A percentile compares a stretch with the other conserved stretches of the same genome.
Conservation (phyloP, 1,284 basidiomycete genomes). For the Heterobasidion occidentale region DNA sequence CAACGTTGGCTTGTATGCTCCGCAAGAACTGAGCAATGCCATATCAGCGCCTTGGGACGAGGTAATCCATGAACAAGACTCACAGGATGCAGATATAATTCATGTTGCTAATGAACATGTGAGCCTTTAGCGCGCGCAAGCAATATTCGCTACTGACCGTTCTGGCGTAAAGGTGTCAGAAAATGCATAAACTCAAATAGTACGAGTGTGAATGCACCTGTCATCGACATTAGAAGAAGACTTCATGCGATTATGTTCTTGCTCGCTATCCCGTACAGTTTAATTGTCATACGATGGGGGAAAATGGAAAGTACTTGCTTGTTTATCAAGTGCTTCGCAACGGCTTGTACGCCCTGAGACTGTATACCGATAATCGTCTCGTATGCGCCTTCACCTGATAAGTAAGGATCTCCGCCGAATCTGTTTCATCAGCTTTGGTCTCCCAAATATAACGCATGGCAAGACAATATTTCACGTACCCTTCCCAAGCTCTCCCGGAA, state of each 20-base stretch:
- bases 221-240: slow-evolving; percentile 60
- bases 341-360: slow-evolving; percentile 48
- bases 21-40: slow-evolving; percentile 43
- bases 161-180: no score
- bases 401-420: slow-evolving; percentile 53
- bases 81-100: slow-evolving; percentile 46
- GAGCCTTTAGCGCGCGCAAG: no score
- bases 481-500: slow-evolving; percentile 71
- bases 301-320: slow-evolving; percentile 21
- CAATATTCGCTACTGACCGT: slow-evolving; percentile 15
- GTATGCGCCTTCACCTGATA: slow-evolving; percentile 54
- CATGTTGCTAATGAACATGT: slow-evolving; percentile 34
- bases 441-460: no score
- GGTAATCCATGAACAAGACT: slow-evolving; percentile 6
- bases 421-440: slow-evolving; percentile 15
- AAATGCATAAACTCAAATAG: slow-evolving; percentile 9
- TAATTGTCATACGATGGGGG: no score
- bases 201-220: slow-evolving; percentile 25
- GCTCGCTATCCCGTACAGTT: slow-evolving; percentile 25
- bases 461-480: slow-evolving; percentile 21
- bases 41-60: slow-evolving; percentile 8
- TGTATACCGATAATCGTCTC: slow-evolving; percentile 54
- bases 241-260: slow-evolving; percentile 46
- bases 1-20: slow-evolving; percentile 57
- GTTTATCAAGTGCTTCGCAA: slow-evolving; percentile 59